Evolutionary conservation across 2,329 filamentous ascomycete genomes (phyloP), one percentile per base, ranked within the genome.

Genomic region (Xylaria sp.): DNA sequence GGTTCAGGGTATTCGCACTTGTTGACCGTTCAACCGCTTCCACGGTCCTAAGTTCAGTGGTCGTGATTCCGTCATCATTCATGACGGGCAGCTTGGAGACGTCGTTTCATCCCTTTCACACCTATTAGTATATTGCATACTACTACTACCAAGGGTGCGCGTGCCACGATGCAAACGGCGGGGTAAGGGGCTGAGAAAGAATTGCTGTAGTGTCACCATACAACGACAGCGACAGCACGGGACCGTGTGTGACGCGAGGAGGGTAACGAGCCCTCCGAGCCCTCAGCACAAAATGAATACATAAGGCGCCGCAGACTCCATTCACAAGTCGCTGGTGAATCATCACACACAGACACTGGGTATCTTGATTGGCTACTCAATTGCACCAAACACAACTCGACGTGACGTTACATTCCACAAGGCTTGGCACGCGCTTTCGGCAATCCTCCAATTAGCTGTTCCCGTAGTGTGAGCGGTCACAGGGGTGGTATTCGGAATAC

Each of bases 401-500:
- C 69, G 72, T 73, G 71, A 74, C 72, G 72, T 74, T 74, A 73
- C 72, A 74, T 73, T 63, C 67, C 57, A 56, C 48, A 65, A 46
- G 57, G 44, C 71, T 73, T 73, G 72, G 72, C 67, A 62, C 46
- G 41, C 54, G 60, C 57, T 50, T 55, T 52, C 58, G 55, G 44
- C 52, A 60, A 48, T 50, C 65, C 57, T 51, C 72, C 71, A 74
- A 74, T 72, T 3, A 72, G 66, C 62, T 23, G 48, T 51, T 41
- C 50, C 44, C 50, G 57, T 67, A 28, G 48, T 28, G 37, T 41
- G 55, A 65, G 64, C 63, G 64, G 67, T 67, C 67, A 69, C 69
- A 60, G 59, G 59, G 62, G 61, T 48, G 57, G 37, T 37, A 62
- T 54, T 67, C 37, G 44, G 62, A 31, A 51, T 57, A 58, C 56